These are phyloP conservation scores for Trametes pubescens DNA, from an alignment of 1,284 basidiomycete species.

Conservation along the genomic window DNA sequence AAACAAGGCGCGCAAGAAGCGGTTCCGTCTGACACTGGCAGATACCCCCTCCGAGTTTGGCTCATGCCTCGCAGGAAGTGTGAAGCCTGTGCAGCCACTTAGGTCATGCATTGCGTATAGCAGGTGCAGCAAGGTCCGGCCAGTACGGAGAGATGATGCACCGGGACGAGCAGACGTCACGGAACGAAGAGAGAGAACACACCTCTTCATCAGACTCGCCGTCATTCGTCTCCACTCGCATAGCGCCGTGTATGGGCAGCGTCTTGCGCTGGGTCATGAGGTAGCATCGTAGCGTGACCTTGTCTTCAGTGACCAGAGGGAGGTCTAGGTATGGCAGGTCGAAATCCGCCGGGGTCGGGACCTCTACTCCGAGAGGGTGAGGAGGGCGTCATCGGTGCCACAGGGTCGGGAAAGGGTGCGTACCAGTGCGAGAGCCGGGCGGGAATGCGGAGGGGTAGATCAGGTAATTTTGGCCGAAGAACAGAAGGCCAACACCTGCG, in stretches of 20 bases:
- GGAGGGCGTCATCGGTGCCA: background rate
- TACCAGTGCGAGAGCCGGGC: conserved; percentile 81
- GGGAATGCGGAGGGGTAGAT: conserved; percentile 93
- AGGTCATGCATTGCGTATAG: background rate
- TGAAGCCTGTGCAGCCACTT: background rate
- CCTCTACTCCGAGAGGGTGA: conserved; percentile 55
- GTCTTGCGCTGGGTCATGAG: conserved; percentile 59
- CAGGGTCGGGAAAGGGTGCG: conserved; percentile 31
- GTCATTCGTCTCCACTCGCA: conserved; percentile 20
- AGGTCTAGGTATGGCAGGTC: conserved; percentile 81
- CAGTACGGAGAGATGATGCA: background rate
- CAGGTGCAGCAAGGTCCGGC: background rate
- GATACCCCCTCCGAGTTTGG: background rate
- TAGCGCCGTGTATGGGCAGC: conserved; percentile 35
- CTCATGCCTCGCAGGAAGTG: background rate
- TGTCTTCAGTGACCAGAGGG: conserved; percentile 69
- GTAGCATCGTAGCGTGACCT: conserved; percentile 66
- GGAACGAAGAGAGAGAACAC: conserved; percentile 8
- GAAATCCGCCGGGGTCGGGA: conserved; percentile 74
- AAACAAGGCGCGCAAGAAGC: conserved; percentile 5
- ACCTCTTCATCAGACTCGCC: conserved; percentile 37
- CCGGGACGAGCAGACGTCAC: background rate
- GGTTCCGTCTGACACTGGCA: conserved; percentile 8
- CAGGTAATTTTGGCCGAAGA: conserved; percentile 86
- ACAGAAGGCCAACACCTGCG: conserved; percentile 76